These are phyloP conservation scores for Colletotrichum neosansevieriae DNA, from an alignment of 2,329 filamentous ascomycete genomes.

Conservation along the genomic window DNA sequence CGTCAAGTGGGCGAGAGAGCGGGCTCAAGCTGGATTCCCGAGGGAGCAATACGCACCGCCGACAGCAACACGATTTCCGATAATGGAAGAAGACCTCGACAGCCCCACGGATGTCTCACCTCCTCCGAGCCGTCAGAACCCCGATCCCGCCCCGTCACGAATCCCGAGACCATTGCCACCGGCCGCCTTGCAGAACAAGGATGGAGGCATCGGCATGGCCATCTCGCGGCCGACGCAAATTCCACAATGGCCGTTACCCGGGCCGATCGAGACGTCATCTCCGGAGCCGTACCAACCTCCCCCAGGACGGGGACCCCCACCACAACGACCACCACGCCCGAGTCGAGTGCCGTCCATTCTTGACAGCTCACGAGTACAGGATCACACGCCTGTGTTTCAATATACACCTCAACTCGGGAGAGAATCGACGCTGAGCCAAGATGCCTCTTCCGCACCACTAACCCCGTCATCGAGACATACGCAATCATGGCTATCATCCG, in stretches of 20 bases:
- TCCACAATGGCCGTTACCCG: constrained; percentile 67
- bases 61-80: constrained; percentile 45
- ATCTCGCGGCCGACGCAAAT: constrained; percentile 67
- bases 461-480: constrained; percentile 64
- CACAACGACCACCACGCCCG: constrained; percentile 70
- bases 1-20: constrained; percentile 67
- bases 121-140: constrained; percentile 46
- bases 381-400: constrained; percentile 67
- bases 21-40: constrained; percentile 56
- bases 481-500: constrained; percentile 65
- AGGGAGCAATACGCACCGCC: constrained; percentile 43
- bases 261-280: constrained; percentile 52
- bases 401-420: constrained; percentile 54
- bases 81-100: constrained; percentile 36
- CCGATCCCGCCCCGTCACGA: constrained; percentile 43
- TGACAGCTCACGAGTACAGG: constrained; percentile 67
- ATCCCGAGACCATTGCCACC: constrained; percentile 50
- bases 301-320: constrained; percentile 62
- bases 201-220: constrained; percentile 55
- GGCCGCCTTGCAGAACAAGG: constrained; percentile 50
- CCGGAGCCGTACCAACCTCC: constrained; percentile 63
- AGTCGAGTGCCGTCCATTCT: constrained; percentile 70
- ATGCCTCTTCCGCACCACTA: constrained; percentile 57
- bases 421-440: constrained; percentile 51
- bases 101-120: constrained; percentile 38